Evolutionary conservation across 1,284 basidiomycete genomes (phyloP), one percentile per base, ranked within the genome.

Genomic region (Ganoderma lucidum): DNA sequence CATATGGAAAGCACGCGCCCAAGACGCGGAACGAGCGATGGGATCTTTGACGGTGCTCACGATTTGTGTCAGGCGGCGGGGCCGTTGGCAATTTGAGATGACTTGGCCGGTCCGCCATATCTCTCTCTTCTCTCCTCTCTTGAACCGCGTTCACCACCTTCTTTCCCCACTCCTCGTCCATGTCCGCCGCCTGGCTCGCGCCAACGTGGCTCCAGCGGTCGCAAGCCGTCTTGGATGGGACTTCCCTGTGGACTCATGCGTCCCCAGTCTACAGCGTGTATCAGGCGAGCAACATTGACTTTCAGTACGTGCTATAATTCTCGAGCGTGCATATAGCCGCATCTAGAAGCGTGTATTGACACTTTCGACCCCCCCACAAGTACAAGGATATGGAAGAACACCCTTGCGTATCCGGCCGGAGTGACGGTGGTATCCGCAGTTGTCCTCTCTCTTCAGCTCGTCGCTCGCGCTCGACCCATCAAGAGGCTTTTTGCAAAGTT

Each of bases 111-210:
- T 32, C 30, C 30, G 53, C 53, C 39, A 59, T 69, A 71, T 67
- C 65, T 65, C 65, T 53, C 48, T 12, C 8, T 9, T 14, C 23
- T 53, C 10, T 53, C 48, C 12, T 30, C 39, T 62, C 42, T 62
- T 44, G 30, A 12, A 23, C 23, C 39, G n/a, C 39, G 60, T 42
- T 19, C 42, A 44, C 60, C 41, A 42, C 23, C 62, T 6, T n/a
- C 10, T 51, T 58, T 23, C 60, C 53, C 62, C 56, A 30, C 30
- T 65, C 32, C 58, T 66, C 44, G 15, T 6, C 37, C 60, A 73
- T 73, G 72, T 66, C 70, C 23, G 68, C 70, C 64, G 61, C 39
- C 48, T 73, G 72, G 72, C 72, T 68, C 41, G 59, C 64, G 39
- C 68, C 70, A 62, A 71, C 64, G 28, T 71, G 70, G 70, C 37